A percentile compares a stretch with the other conserved stretches of the same genome.
Conservation (phyloP, 2,329 filamentous ascomycete species). For the Phyllosticta ampelicida region DNA sequence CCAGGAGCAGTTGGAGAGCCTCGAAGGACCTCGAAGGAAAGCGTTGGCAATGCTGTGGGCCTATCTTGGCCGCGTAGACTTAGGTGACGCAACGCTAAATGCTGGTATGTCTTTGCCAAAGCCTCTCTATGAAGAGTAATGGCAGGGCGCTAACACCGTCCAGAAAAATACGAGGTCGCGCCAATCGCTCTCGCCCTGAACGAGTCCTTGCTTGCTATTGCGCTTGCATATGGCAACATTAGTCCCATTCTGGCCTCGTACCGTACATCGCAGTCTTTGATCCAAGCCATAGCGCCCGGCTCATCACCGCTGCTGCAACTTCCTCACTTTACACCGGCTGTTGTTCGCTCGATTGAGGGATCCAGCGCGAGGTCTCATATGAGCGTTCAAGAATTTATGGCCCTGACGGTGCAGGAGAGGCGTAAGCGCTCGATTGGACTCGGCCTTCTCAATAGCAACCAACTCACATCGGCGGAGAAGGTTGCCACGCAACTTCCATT, state of each 20-base stretch:
- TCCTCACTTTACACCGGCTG: constrained; percentile 64
- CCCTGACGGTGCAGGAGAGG: constrained; percentile 63
- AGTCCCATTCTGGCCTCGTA: constrained; percentile 73
- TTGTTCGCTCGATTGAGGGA: constrained; percentile 57
- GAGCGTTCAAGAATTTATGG: constrained; percentile 81
- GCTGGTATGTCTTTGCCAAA: constrained; percentile 35
- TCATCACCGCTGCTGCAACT: constrained; percentile 85
- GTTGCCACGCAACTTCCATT: constrained; percentile 78
- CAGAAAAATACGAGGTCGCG: constrained; percentile 77
- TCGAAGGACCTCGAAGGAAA: constrained; percentile 72
- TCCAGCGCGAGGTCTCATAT: constrained; percentile 53
- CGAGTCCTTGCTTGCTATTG: constrained; percentile 76
- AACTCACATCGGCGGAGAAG: constrained; percentile 64
- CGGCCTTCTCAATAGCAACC: constrained; percentile 58
- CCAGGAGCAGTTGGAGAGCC: constrained; percentile 61
- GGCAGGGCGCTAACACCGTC: constrained; percentile 14
- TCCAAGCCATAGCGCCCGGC: constrained; percentile 78
- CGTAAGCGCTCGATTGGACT: constrained; percentile 59
- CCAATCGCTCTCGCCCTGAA: constrained; percentile 78
- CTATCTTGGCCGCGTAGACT: constrained; percentile 78
- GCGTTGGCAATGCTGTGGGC: constrained; percentile 86
- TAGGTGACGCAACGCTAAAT: constrained; percentile 67
- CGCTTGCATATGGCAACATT: constrained; percentile 78
- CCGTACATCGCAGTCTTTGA: constrained; percentile 70
- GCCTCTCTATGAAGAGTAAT: neutral